These are phyloP conservation scores for Solanum sejunctum DNA, from an alignment of 257 asterid species.

Conservation along the genomic window DNA sequence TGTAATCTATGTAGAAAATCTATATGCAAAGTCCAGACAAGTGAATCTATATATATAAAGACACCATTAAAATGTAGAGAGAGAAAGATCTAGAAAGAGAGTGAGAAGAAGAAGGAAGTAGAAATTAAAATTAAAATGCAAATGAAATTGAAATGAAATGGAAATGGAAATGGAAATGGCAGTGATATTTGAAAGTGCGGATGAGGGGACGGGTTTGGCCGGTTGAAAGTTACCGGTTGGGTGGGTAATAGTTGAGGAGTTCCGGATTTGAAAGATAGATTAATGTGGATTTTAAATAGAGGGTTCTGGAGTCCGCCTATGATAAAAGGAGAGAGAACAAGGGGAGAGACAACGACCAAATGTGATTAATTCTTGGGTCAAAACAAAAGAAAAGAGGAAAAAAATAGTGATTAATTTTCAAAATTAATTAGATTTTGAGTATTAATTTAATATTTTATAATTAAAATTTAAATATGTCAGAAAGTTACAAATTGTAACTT, in stretches of 20 bases:
- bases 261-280: conserved; percentile 6
- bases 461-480: too few species aligned
- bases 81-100: conserved; percentile 19
- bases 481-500: too few species aligned
- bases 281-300: neutral
- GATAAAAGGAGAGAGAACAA: neutral
- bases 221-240: conserved; percentile 6
- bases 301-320: conserved; percentile 26
- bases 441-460: too few species aligned
- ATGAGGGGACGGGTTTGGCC: conserved; percentile 2
- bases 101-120: conserved; percentile 9
- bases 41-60: neutral
- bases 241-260: neutral
- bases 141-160: conserved; percentile 36
- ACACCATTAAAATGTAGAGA: conserved; percentile 16
- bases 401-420: too few species aligned
- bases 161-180: conserved; percentile 43
- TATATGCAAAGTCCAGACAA: neutral
- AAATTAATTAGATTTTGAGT: too few species aligned
- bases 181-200: neutral
- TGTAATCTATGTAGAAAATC: neutral
- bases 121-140: conserved; percentile 8
- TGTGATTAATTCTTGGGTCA: neutral
- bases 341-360: neutral
- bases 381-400: neutral